Base-by-base conservation (phyloP, 441 rosid species). In the Erodium moschatum region DNA sequence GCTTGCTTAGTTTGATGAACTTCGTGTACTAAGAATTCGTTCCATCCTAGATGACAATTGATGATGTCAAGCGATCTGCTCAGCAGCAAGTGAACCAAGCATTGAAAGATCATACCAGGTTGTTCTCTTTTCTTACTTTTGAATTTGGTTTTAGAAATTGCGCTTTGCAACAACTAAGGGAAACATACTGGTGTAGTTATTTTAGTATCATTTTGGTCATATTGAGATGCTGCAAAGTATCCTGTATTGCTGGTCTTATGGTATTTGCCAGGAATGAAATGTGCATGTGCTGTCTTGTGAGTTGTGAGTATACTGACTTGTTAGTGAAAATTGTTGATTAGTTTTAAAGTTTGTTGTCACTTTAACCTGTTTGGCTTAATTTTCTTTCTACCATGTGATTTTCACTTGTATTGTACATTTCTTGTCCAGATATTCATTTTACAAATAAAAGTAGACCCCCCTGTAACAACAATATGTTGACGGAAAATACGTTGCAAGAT, bases 31-130 rank as follows among this genome's bases (percentile, higher is more conserved):
- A 35, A 19, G 16, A 18, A 54, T 54, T 48, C 5, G 10, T 15
- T 54, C 21, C 61, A 54, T 54, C 61, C 61, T 15, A 54, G 99
- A 92, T 88, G 92, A 95, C 99, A 50, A 90, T 92, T 80, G 92
- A 95, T 85, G 99, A 77, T 78, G 97, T 92, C 33, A 92, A 84
- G 86, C 98, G 98, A 68, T 87, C 88, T 82, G 99, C 99, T 74
- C 99, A 90, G 78, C 86, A 92, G 75, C 97, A 90, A 80, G 91
- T 95, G 80, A 86, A 81, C 80, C 88, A 78, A 77, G 99, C 98
- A 35, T 78, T 95, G 82, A 95, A 89, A 84, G 89, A 95, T 86
- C 96, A 89, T 66, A 71, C 93, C 69, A 89, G 99, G 99, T 95
- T 69, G 71, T 69, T 63, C 75, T 13, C n/a, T 70, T 54, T 67